Evolutionary conservation across 257 asterid genomes (phyloP).

Genomic region (Nicotiana otophora): DNA sequence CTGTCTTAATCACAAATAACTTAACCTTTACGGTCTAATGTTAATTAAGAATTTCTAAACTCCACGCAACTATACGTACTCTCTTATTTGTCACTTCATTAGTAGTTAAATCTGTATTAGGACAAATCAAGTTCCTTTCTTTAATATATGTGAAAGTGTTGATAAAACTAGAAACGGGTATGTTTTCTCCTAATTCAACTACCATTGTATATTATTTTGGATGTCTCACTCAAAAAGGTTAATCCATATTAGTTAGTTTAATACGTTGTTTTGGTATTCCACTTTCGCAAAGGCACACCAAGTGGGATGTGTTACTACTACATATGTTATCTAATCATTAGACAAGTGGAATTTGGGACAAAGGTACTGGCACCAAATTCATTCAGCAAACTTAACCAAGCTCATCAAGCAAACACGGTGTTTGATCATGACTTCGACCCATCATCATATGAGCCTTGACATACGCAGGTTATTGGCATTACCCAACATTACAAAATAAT

Average conservation of each 20-base stretch:
- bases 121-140: neutral
- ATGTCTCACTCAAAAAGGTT: neutral
- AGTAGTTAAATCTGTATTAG: neutral
- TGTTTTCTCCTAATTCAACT: neutral
- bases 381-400: too few relatives aligned
- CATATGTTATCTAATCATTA: neutral
- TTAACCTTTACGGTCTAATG: neutral
- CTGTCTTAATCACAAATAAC: neutral
- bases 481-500: too few relatives aligned
- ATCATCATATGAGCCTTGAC: too few relatives aligned
- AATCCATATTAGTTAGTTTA: neutral
- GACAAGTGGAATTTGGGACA: neutral
- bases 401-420: too few relatives aligned
- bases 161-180: neutral
- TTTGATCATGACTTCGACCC: too few relatives aligned
- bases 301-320: neutral
- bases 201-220: neutral
- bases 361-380: neutral
- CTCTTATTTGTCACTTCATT: conserved; percentile 4
- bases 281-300: neutral
- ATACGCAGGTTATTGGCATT: too few relatives aligned
- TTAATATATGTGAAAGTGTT: neutral
- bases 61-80: conserved; percentile 5
- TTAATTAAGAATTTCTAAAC: neutral
- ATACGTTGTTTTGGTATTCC: neutral